A percentile compares a stretch with the other conserved stretches of the same genome.
These are phyloP conservation scores for Hyaloperonospora arabidopsidis DNA, from an alignment of 352 stramenopile genomes.

Conservation along the genomic window DNA sequence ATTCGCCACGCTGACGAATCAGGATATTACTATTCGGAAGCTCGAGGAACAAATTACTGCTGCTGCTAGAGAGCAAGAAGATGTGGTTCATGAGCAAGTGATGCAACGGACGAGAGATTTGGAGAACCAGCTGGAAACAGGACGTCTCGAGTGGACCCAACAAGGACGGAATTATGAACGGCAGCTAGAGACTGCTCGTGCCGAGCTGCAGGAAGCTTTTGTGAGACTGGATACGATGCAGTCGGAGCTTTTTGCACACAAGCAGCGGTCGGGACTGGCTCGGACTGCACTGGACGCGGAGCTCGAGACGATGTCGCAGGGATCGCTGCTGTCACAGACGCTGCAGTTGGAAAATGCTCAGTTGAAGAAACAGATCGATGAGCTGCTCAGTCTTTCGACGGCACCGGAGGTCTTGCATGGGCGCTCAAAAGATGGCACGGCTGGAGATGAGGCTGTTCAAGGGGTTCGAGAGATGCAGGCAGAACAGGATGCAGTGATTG, in stretches of 20 bases:
- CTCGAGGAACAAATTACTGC: slow-evolving; percentile 87
- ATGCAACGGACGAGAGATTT: slow-evolving; percentile 53
- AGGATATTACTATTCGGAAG: slow-evolving; percentile 95
- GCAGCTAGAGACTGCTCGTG: slow-evolving; percentile 47
- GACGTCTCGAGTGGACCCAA: slow-evolving; percentile 68
- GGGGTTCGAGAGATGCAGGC: slow-evolving; percentile 32
- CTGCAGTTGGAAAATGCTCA: slow-evolving; percentile 78
- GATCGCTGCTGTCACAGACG: slow-evolving; percentile 64
- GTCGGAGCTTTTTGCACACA: slow-evolving; percentile 87
- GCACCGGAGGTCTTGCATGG: slow-evolving; percentile 12
- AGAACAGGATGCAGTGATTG: slow-evolving; percentile 49
- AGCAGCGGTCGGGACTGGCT: slow-evolving; percentile 57
- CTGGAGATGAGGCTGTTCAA: slow-evolving; percentile 13
- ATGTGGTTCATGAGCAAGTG: slow-evolving; percentile 52
- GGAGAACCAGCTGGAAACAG: slow-evolving; percentile 56
- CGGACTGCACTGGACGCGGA: slow-evolving; percentile 69
- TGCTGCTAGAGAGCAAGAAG: slow-evolving; percentile 67
- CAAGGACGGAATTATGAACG: slow-evolving; percentile 72
- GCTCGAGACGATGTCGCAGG: slow-evolving; percentile 84
- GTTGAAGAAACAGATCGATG: slow-evolving; percentile 82
- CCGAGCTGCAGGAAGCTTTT: slow-evolving; percentile 56
- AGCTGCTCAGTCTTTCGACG: slow-evolving; percentile 36
- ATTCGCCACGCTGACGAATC: slow-evolving; percentile 92
- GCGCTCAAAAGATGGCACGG: slow-evolving; percentile 7
- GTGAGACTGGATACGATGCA: slow-evolving; percentile 84